These are phyloP conservation scores for Ceratocystis smalleyi DNA, from an alignment of 2,329 filamentous ascomycete genomes.

Conservation along the genomic window DNA sequence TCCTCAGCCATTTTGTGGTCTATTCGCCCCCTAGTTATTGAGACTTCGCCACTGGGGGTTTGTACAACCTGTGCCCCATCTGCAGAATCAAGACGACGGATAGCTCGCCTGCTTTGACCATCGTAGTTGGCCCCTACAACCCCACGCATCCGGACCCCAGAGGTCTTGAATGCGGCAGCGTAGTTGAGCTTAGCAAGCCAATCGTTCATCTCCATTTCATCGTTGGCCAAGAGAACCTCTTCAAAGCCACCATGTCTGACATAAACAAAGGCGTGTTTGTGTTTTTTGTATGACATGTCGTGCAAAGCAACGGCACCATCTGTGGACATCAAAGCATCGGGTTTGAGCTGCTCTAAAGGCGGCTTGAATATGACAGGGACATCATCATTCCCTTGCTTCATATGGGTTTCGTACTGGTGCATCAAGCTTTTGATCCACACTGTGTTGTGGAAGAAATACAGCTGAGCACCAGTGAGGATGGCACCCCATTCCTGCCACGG, in stretches of 20 bases:
- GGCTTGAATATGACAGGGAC: slow-evolving; percentile 80
- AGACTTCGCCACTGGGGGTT: slow-evolving; percentile 57
- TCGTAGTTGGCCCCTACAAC: slow-evolving; percentile 75
- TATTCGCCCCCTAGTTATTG: slow-evolving; percentile 55
- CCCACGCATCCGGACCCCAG: slow-evolving; percentile 78
- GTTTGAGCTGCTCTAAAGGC: slow-evolving; percentile 80
- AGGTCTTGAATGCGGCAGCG: slow-evolving; percentile 81
- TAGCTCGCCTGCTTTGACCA: slow-evolving; percentile 57
- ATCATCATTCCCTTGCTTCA: slow-evolving; percentile 59
- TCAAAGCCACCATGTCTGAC: slow-evolving; percentile 75
- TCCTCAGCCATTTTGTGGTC: slow-evolving; percentile 74
- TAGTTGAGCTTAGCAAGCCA: slow-evolving; percentile 96
- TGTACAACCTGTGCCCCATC: slow-evolving; percentile 45
- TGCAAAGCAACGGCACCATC: slow-evolving; percentile 79
- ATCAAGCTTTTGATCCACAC: slow-evolving; percentile 85
- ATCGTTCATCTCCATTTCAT: slow-evolving; percentile 83
- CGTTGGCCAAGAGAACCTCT: slow-evolving; percentile 80
- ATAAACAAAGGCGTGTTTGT: slow-evolving; percentile 89
- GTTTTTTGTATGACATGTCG: slow-evolving; percentile 77
- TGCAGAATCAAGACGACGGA: slow-evolving; percentile 54
- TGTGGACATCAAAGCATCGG: slow-evolving; percentile 83
- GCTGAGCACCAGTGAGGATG: slow-evolving; percentile 85
- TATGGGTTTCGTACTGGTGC: slow-evolving; percentile 69
- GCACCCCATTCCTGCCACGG: slow-evolving; percentile 99
- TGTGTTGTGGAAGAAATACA: slow-evolving; percentile 92